Base-by-base conservation (phyloP, 192 early-diverging fungal genomes). In the Linderina pennispora region DNA sequence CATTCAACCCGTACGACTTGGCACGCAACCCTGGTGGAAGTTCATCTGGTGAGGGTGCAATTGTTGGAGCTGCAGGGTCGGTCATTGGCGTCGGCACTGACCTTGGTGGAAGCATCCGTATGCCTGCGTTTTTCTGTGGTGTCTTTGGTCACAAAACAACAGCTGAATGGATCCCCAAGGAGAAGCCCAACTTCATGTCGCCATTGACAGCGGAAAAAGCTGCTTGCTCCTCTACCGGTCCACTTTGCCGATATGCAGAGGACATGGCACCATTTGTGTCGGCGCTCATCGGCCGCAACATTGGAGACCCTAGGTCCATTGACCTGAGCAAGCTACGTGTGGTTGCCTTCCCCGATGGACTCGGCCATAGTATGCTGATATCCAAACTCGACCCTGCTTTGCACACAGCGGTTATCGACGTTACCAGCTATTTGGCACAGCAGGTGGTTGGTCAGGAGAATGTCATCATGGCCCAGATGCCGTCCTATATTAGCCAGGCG, bases 41-140 rank as follows among this genome's bases (percentile, higher is more conserved):
- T 9, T 38, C 35, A 6, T 20, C 35, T 15, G 48, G 48, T 18
- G 48, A 49, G 22, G 48, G 36, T 2, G 48, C 36, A 23, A 34
- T 49, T 13, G 2, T 49, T n/a, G 48, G 35, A 9, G 3, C 35
- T 13, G 18, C 15, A 9, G 48, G 36, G 2, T 15, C 35, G 0
- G 28, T 33, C 19, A 18, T 49, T 20, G 48, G 48, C n/a, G 36
- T 49, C 11, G 48, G 48, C 3, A 49, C 34, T 3, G 48, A 49
- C 22, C 37, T 49, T 35, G 45, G 45, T 21, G 45, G 45, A 1
- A 35, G 31, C 28, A 16, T 46, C 14, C 31, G 44, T 10, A 32
- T 46, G 9, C 44, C 44, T 6, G 44, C 44, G 31, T 11, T 15
- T 6, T 46, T 35, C 28, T 32, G 28, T 24, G 44, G 44, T 9